Base-by-base conservation (phyloP, 176 grass and related monocot genomes). In the Areca catechu region DNA sequence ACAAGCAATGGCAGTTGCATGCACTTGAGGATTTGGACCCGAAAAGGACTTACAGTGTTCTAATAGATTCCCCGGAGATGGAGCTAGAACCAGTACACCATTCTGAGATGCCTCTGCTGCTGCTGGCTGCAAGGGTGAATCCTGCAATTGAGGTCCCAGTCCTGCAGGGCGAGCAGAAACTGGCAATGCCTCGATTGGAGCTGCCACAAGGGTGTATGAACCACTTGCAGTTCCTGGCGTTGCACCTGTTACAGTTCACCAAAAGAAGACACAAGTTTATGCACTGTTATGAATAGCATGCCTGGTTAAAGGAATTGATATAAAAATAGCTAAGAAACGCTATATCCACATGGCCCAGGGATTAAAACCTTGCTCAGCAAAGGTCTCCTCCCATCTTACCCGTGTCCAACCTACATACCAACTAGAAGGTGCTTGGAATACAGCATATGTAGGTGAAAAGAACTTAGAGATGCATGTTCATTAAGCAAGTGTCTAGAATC, bases 1-100 rank as follows among this genome's bases (percentile, higher is more conserved):
- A 61, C 85, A 95, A 57, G 89, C 79, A 75, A 95, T 52, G 50
- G 89, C 89, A 57, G 89, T 95, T 48, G 79, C 89, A 77, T 89
- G 85, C 28, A 95, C 75, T 37, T 79, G 48, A 75, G 81, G 28
- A 27, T 78, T 68, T 5, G 72, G 56, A 49, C 49, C 69, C 49
- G 50, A 67, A 19, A 24, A 50, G 65, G 10, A 72, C 70, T 63
- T 72, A 20, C 61, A 70, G 69, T 20, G 61, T 50, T 79, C 67
- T 55, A 70, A 72, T 20, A 49, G 21, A 64, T 10, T 51, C 68
- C 50, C 60, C 18, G 55, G 49, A 14, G 73, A 52, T 58, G 70
- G 70, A 19, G 27, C 29, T 66, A 77, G 25, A 57, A 57, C 53
- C 73, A 16, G n/a, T 24, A 50, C 43, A 70, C 65, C 65, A 70